Base-by-base conservation (phyloP, 208 protist species). In the Trypanosoma theileri region DNA sequence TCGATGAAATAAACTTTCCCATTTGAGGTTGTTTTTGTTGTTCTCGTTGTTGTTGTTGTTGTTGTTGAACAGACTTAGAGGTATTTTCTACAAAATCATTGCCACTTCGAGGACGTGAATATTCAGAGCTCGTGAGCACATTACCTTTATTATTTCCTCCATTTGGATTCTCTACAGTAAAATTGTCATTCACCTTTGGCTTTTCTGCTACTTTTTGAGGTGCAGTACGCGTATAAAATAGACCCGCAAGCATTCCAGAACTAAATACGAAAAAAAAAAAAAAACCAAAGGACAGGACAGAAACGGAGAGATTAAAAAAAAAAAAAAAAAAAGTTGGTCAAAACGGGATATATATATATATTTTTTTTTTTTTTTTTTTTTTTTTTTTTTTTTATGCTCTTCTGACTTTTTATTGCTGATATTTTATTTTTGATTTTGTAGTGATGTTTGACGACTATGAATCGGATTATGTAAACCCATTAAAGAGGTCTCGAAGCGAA, bases 171-270 rank as follows among this genome's bases (percentile, higher is more conserved):
- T 56, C 21, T 44, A 35, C 16, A 28, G 26, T 3, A 24, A 28
- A 14, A 26, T 11, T 56, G 4, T 0, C 24, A 11, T 56, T 31
- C 13, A 12, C n/a, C 4, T 42, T 13, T 48, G 21, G 26, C 31
- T 26, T 28, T 17, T 54, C 35, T 11, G 7, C 24, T 16, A 50
- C 6, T 17, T 45, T 26, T 26, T 52, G 22, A n/a, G 21, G 13
- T n/a, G 45, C 44, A 9, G 31, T 35, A 9, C 56, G 66, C 13
- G 54, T 64, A 40, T 70, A 70, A 63, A 70, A 70, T n/a, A 70
- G 56, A 6, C 44, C 35, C 0, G 66, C 66, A 1, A 70, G 31
- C 66, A 70, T 70, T 3, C 7, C 13, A 57, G 21, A 52, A 53
- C 51, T 61, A 9, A 16, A 60, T 26, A 45, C 53, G 42, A 69